Conservation (phyloP, 129 eudicot species). For the Helichrysum umbraculigerum region DNA sequence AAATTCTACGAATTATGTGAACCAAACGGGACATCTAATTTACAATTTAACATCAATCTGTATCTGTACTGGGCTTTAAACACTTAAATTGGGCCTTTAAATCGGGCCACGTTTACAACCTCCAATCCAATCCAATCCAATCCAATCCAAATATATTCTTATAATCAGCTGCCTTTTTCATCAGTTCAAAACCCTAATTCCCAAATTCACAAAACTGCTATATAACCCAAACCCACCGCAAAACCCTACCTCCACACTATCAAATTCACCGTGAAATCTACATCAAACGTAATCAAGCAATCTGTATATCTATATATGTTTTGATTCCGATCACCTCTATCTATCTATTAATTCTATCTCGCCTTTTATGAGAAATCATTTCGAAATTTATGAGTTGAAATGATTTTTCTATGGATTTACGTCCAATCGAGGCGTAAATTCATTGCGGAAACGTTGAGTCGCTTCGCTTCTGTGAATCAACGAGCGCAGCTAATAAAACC, state of each 20-base stretch:
- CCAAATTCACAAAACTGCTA: neutral
- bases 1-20: no score
- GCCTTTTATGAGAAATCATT: conserved; percentile 25
- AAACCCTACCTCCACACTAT: neutral
- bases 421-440: conserved; percentile 30
- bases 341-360: neutral
- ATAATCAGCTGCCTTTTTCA: neutral
- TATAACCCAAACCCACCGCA: neutral
- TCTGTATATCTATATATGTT: neutral
- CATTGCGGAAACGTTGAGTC: conserved; percentile 45
- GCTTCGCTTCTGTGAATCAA: conserved; percentile 37
- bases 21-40: no score
- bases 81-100: neutral
- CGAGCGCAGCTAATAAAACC: conserved; percentile 48
- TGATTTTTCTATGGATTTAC: conserved; percentile 2
- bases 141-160: neutral
- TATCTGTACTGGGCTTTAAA: neutral
- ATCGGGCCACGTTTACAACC: neutral
- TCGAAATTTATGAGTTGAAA: neutral
- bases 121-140: neutral
- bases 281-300: neutral
- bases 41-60: neutral
- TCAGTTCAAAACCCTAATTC: conserved; percentile 1
- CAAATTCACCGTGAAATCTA: neutral
- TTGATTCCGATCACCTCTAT: neutral